Base-by-base conservation (phyloP, 164 flowering plant species). In the Kingdonia uniflora region DNA sequence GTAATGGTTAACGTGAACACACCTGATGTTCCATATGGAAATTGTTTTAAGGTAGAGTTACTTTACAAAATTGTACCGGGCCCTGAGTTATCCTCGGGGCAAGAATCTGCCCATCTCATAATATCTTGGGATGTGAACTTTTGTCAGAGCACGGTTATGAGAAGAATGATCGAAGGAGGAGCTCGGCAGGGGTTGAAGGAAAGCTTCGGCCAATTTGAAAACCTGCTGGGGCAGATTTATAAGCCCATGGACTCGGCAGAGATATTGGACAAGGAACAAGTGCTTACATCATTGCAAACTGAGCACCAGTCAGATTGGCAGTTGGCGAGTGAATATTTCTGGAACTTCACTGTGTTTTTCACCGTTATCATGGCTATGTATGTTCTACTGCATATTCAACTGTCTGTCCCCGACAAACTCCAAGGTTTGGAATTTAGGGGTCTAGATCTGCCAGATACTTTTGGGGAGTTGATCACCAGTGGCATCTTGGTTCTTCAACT, bases 21-120 rank as follows among this genome's bases (percentile, higher is more conserved):
- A 16, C 95, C 97, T 13, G 95, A 81, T 40, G 91, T 81, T 59
- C 91, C 95, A 17, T 88, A 78, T 55, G 97, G 97, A 11, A 76
- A 45, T 44, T 63, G 77, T 43, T 88, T 88, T 57, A 73, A 71
- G 47, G 61, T 83, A 49, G 80, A 81, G 65, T 56, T 88, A 65
- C 79, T 85, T 20, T 88, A 81, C 65, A 80, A 66, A 67, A 81
- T 83, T 48, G 58, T 61, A 44, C 81, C 80, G 7, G 95, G 84
- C 19, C 69, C 72, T 5, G 73, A 69, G 59, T 63, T 62, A 56
- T 54, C 81, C 50, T 69, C 81, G 11, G 92, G 76, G 51, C 82
- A 73, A 57, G 87, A 80, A 58, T 63, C 82, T 7, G 68, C 84
- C 16, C 77, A 41, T 55, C 84, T 88, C 46, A 61, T 75, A 3